Evolutionary conservation across 495 filamentous ascomycete genomes (phyloP), one percentile per base, ranked within the genome.

Genomic region (Halenospora varia): DNA sequence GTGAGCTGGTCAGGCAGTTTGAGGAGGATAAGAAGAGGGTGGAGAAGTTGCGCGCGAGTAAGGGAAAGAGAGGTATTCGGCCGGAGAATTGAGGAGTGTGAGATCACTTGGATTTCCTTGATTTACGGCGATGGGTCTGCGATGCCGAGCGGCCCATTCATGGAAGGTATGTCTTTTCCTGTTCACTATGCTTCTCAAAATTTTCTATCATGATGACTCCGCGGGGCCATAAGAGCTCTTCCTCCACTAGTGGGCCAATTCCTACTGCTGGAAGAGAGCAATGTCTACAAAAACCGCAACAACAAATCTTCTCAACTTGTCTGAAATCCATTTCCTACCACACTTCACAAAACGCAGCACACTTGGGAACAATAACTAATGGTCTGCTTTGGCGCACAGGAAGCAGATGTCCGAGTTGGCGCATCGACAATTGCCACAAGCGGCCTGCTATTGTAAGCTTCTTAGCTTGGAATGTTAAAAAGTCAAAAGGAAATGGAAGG

Each of bases 1-100:
- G 78, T 18, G 81, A 88, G 60, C 71, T 96, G 64, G 67, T 85
- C 52, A 77, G 73, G 68, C 72, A 72, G 56, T 89, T 89, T 66
- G 84, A 88, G 53, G 77, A 84, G 61, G 87, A 89, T 70, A 73
- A 75, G 70, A 77, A 70, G 71, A 84, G 75, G 72, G 75, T 90
- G 20, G 73, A 71, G 56, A 81, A 77, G 25, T 81, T 87, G 81
- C 76, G 71, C 49, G 76, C 77, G 67, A 79, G 76, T 71, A 78
- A 76, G 60, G 82, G 85, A 48, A 84, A 71, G 62, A 41, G 35
- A 15, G 50, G 48, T 15, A 84, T 86, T 58, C 72, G 70, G 26
- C 76, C 77, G 48, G 78, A 82, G 64, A 63, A 68, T 2, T 81
- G 71, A 61, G 18, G 4, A 44, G 25, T 18, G 1, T 44, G 1